Percentiles rank a stretch among this genome's conserved stretches.
Conservation (phyloP, 768 basidiomycete species). For the Podaxis sp. region DNA sequence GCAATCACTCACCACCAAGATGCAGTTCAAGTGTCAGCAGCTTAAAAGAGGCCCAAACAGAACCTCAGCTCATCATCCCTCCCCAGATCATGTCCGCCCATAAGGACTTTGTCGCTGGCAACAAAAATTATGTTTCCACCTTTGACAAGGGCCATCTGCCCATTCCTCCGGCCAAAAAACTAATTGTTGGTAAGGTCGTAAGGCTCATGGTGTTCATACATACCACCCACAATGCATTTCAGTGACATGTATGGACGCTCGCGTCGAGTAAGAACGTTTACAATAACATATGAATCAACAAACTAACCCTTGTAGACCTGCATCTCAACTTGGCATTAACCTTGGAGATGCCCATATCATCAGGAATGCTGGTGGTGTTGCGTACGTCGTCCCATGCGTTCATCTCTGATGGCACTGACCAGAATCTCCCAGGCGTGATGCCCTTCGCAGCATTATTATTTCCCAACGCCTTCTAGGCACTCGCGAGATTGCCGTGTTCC, state of each 20-base stretch:
- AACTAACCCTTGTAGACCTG: constrained; percentile 35
- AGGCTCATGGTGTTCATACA: neutral
- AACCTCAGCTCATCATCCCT: neutral
- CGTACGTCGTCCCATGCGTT: constrained; percentile 33
- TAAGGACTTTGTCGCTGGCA: constrained; percentile 33
- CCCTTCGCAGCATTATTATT: constrained; percentile 61
- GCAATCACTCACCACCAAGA: constrained; percentile 5
- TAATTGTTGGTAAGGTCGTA: constrained; percentile 23
- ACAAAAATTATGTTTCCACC: constrained; percentile 39
- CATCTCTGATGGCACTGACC: neutral
- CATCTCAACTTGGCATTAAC: constrained; percentile 53
- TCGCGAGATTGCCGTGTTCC: constrained; percentile 61
- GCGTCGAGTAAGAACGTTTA: constrained; percentile 47
- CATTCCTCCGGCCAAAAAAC: constrained; percentile 31
- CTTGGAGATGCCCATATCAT: constrained; percentile 72
- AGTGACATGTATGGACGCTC: constrained; percentile 77
- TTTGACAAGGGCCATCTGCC: constrained; percentile 39
- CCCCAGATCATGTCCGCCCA: constrained; percentile 21
- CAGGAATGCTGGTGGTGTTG: constrained; percentile 67
- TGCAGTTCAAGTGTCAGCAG: neutral
- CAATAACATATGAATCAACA: neutral
- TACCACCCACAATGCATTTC: neutral
- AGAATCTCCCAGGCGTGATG: constrained; percentile 43
- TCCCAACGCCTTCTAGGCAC: constrained; percentile 73
- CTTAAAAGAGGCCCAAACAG: neutral